Conservation (phyloP, 2,329 filamentous ascomycete species). For the Ascocoryne sarcoides region DNA sequence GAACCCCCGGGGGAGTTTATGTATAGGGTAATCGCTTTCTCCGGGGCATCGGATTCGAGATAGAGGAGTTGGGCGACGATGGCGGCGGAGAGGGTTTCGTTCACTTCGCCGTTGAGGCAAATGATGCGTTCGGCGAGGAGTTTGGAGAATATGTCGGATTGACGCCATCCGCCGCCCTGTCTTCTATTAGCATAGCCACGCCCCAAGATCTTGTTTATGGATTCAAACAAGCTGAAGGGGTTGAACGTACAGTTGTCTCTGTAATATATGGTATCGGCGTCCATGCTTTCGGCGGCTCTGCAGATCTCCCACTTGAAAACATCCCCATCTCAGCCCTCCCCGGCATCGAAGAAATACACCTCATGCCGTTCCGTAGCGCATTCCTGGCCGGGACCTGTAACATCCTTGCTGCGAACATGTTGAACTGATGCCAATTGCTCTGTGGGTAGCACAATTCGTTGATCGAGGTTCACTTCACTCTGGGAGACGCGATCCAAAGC, state of each 20-base stretch:
- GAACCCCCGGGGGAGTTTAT: slow-evolving; percentile 95
- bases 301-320: slow-evolving; percentile 5
- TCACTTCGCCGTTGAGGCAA: slow-evolving; percentile 84
- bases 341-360: slow-evolving; percentile 21
- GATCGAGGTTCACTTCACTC: slow-evolving; percentile 3
- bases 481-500: slow-evolving; percentile 16
- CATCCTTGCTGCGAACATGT: slow-evolving; percentile 13
- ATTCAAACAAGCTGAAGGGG: no score
- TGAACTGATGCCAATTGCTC: not conserved
- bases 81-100: slow-evolving; percentile 83
- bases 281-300: slow-evolving; percentile 29
- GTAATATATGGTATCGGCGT: slow-evolving; percentile 45
- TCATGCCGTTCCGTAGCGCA: slow-evolving; percentile 12
- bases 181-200: slow-evolving; percentile 18
- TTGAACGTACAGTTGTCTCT: slow-evolving; percentile 44
- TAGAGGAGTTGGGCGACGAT: slow-evolving; percentile 94
- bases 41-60: slow-evolving; percentile 92
- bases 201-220: no score
- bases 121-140: slow-evolving; percentile 85
- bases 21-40: slow-evolving; percentile 94
- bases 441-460: not conserved
- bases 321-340: slow-evolving; percentile 10
- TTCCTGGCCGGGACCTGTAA: slow-evolving; percentile 20
- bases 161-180: slow-evolving; percentile 64
- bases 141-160: slow-evolving; percentile 77